These are phyloP conservation scores for Monosporozyma unispora DNA, from an alignment of 805 yeast genomes.

Conservation along the genomic window DNA sequence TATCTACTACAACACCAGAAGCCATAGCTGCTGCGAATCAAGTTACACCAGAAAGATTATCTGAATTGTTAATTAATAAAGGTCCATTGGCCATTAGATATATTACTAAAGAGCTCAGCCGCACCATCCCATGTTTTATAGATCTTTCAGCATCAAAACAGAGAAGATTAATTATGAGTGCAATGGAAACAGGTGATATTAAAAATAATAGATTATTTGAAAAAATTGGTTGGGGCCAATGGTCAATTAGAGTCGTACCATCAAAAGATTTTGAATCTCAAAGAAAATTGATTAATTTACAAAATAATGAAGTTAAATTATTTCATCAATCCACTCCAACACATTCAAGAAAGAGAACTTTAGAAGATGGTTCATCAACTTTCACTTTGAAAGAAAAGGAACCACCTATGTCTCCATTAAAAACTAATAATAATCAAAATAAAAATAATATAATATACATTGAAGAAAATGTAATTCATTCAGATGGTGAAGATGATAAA, in stretches of 20 bases:
- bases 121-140: conserved; percentile 72
- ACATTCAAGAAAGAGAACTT: background rate
- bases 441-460: conserved; percentile 24
- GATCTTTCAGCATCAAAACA: conserved; percentile 78
- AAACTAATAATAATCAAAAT: too few relatives aligned
- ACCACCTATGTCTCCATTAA: background rate
- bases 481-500: conserved; percentile 25
- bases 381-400: conserved; percentile 1
- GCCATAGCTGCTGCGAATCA: conserved; percentile 82
- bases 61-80: conserved; percentile 54
- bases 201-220: conserved; percentile 57
- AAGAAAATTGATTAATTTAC: conserved; percentile 15
- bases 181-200: conserved; percentile 65
- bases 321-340: background rate
- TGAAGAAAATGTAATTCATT: conserved; percentile 33
- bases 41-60: conserved; percentile 72
- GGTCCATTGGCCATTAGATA: conserved; percentile 91
- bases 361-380: background rate
- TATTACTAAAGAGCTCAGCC: conserved; percentile 67
- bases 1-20: conserved; percentile 76
- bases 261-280: background rate
- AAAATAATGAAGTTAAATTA: conserved; percentile 9
- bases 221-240: conserved; percentile 97
- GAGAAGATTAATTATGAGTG: conserved; percentile 81
- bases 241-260: conserved; percentile 35